Conservation (phyloP, 192 early-diverging fungal genomes). For the Podila epigama region DNA sequence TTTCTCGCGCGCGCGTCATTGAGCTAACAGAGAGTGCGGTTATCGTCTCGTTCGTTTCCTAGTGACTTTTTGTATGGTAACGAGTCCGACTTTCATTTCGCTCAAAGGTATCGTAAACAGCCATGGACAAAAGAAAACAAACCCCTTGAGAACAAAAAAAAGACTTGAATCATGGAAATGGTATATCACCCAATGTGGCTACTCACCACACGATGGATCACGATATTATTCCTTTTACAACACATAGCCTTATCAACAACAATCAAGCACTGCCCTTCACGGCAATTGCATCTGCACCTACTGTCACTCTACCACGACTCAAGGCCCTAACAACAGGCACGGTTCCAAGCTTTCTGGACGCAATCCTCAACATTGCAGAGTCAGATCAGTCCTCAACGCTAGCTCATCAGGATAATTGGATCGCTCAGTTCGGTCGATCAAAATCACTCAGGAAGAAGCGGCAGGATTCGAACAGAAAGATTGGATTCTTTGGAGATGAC, state of each 20-base stretch:
- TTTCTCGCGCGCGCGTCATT: no score
- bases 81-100: conserved; percentile 69
- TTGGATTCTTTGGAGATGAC: conserved; percentile 92
- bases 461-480: conserved; percentile 52
- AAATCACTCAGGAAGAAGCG: conserved; percentile 2
- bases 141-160: no score
- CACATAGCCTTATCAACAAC: conserved; percentile 59
- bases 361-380: conserved; percentile 83
- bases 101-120: conserved; percentile 53
- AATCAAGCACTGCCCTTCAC: conserved; percentile 60
- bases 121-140: neutral
- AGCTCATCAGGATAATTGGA: conserved; percentile 76
- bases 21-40: no score
- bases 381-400: conserved; percentile 68
- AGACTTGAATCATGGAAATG: no score
- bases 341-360: conserved; percentile 83
- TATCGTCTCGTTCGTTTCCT: neutral
- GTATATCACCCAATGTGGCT: no score
- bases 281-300: conserved; percentile 69
- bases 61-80: conserved; percentile 79
- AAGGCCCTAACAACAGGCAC: conserved; percentile 82
- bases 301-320: conserved; percentile 82
- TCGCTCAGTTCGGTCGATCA: conserved; percentile 61
- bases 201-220: no score
- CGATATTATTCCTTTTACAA: conserved; percentile 49